These are phyloP conservation scores for Hypoxylon perforatum DNA, from an alignment of 495 filamentous ascomycete species.

Conservation along the genomic window DNA sequence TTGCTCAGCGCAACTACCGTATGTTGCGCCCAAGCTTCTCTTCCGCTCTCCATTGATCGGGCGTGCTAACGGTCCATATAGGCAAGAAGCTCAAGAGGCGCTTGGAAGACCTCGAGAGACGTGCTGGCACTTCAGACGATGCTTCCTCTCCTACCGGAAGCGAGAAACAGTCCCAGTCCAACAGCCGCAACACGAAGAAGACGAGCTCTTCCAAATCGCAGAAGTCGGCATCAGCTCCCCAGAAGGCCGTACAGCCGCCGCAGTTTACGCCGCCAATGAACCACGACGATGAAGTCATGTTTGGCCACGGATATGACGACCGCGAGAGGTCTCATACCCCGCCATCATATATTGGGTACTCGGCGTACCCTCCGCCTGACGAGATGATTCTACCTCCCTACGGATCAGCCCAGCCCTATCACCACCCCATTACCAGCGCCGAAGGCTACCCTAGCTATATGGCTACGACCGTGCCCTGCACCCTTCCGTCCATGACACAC, in stretches of 20 bases:
- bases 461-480: slow-evolving; percentile 62
- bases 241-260: slow-evolving; percentile 67
- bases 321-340: slow-evolving; percentile 77
- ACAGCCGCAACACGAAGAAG: slow-evolving; percentile 62
- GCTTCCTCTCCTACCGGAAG: slow-evolving; percentile 60
- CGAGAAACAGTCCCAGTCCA: slow-evolving; percentile 61
- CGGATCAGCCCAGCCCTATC: slow-evolving; percentile 68
- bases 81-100: slow-evolving; percentile 99
- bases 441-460: slow-evolving; percentile 74
- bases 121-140: slow-evolving; percentile 85
- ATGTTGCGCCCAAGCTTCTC: slow-evolving; percentile 55
- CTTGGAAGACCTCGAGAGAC: slow-evolving; percentile 93
- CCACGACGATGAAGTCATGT: slow-evolving; percentile 62
- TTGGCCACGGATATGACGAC: slow-evolving; percentile 56
- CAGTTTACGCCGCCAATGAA: slow-evolving; percentile 73
- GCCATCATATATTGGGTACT: slow-evolving; percentile 73
- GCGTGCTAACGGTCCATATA: slow-evolving; percentile 51
- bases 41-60: neutral
- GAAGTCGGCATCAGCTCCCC: slow-evolving; percentile 51
- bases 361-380: slow-evolving; percentile 74
- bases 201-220: slow-evolving; percentile 54
- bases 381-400: slow-evolving; percentile 74
- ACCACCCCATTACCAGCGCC: slow-evolving; percentile 68
- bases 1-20: slow-evolving; percentile 99
- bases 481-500: slow-evolving; percentile 75